A percentile compares a stretch with the other conserved stretches of the same genome.
phyloP scores from a whole-genome alignment of 2,329 filamentous ascomycete genomes.

The Trichoderma citrinoviride region DNA sequence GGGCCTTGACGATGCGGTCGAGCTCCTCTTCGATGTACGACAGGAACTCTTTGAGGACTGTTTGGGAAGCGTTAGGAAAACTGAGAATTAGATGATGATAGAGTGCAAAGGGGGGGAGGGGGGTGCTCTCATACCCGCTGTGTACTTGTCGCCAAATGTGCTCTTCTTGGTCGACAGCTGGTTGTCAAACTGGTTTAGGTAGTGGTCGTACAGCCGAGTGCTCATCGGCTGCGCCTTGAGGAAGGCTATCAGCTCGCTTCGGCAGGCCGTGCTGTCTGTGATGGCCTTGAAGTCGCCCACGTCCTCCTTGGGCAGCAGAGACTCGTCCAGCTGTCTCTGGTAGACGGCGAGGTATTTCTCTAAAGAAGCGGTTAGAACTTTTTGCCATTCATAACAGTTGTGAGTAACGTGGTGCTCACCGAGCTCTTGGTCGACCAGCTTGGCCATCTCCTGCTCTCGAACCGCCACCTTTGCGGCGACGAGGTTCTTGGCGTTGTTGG shows the following conservation, averaged over 20 bases:
- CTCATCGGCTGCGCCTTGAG: conserved; percentile 16
- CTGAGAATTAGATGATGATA: background rate
- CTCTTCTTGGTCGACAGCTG: conserved; percentile 11
- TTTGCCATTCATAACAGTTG: background rate
- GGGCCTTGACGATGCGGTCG: conserved; percentile 5
- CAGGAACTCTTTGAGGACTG: conserved; percentile 10
- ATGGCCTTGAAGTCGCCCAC: conserved; percentile 14
- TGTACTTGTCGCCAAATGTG: conserved; percentile 8
- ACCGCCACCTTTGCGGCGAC: conserved; percentile 4
- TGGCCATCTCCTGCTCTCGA: conserved; percentile 6
- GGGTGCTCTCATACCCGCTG: background rate
- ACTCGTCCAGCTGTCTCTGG: conserved; percentile 16
- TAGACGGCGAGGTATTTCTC: background rate
- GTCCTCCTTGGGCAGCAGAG: conserved; percentile 13
- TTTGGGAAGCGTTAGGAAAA: background rate
- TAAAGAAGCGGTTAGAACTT: background rate
- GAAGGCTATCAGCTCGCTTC: background rate
- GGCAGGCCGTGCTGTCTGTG: conserved; percentile 1
- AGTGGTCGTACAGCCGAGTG: conserved; percentile 11
- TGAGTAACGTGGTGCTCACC: no score
- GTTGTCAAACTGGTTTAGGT: conserved; percentile 16
- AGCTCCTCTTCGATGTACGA: conserved; percentile 10
- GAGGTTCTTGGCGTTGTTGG: background rate
- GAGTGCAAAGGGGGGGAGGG: no score
- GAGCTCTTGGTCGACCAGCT: conserved; percentile 1